Conservation (phyloP, 2,329 filamentous ascomycete genomes). For the Purpureocillium lavendulum region DNA sequence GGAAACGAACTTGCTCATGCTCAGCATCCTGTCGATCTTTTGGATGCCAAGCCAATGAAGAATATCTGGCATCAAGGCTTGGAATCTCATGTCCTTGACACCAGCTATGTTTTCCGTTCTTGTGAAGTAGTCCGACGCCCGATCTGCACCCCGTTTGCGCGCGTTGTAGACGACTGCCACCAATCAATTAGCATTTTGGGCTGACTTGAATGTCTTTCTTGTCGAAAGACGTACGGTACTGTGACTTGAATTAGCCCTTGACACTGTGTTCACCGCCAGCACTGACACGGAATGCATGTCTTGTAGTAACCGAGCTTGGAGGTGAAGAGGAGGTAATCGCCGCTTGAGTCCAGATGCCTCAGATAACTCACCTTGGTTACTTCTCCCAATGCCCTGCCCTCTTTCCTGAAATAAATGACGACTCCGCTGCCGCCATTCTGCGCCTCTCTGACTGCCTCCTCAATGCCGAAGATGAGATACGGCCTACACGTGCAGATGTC, state of each 20-base stretch:
- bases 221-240: slow-evolving; percentile 35
- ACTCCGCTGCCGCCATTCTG: slow-evolving; percentile 90
- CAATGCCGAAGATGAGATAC: slow-evolving; percentile 93
- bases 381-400: slow-evolving; percentile 88
- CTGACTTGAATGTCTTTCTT: not conserved
- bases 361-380: slow-evolving; percentile 80
- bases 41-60: slow-evolving; percentile 97
- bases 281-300: not conserved
- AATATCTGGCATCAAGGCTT: slow-evolving; percentile 96
- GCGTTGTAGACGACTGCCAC: slow-evolving; percentile 62
- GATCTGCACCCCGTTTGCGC: slow-evolving; percentile 68
- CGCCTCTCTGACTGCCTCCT: slow-evolving; percentile 94
- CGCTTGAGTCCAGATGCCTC: too few relatives aligned
- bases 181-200: not conserved
- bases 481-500: slow-evolving; percentile 97
- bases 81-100: slow-evolving; percentile 95
- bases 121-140: slow-evolving; percentile 89
- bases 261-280: too few relatives aligned
- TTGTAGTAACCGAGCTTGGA: not conserved
- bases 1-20: slow-evolving; percentile 83
- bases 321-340: not conserved
- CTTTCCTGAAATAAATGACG: slow-evolving; percentile 98
- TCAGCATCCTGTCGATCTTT: slow-evolving; percentile 97
- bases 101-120: slow-evolving; percentile 97
- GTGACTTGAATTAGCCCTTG: slow-evolving; percentile 22